Evolutionary conservation across 176 grass and related monocot genomes (phyloP).

Genomic region (Aegilops bicornis): DNA sequence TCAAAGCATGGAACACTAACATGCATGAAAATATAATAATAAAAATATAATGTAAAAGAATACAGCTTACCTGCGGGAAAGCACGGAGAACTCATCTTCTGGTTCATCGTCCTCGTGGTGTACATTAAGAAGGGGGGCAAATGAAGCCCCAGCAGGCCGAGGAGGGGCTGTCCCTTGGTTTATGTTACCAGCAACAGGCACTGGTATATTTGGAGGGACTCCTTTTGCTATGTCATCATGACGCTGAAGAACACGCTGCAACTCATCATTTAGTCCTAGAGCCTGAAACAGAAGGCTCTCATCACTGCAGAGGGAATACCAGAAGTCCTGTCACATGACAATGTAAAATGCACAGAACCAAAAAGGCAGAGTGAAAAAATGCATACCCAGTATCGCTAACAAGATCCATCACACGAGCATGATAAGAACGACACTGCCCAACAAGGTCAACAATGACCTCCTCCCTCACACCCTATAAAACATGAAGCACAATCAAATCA

Average conservation of each 20-base stretch:
- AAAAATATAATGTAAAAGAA: not conserved
- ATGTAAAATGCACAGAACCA: not conserved
- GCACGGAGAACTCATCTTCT: constrained; percentile 72
- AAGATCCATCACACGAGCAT: constrained; percentile 78
- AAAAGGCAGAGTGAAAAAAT: constrained; percentile 13
- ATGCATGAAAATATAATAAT: constrained; percentile 8
- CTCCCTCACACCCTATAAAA: constrained; percentile 75
- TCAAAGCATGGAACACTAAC: constrained; percentile 19
- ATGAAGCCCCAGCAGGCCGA: constrained; percentile 44
- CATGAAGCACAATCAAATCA: constrained; percentile 28
- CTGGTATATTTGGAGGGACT: constrained; percentile 29
- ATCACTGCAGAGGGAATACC: constrained; percentile 63
- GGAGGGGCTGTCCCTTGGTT: constrained; percentile 48
- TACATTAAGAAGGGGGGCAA: constrained; percentile 79
- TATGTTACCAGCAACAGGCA: constrained; percentile 38
- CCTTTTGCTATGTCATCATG: constrained; percentile 80
- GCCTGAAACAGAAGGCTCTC: constrained; percentile 87
- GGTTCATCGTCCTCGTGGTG: constrained; percentile 75
- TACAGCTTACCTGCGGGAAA: constrained; percentile 69
- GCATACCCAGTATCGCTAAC: constrained; percentile 81
- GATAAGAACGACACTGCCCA: constrained; percentile 83
- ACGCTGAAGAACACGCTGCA: constrained; percentile 88
- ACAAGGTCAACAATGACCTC: constrained; percentile 92
- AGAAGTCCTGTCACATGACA: constrained; percentile 1
- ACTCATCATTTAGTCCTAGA: constrained; percentile 87